phyloP scores from a whole-genome alignment of 148 eudicot genomes.

The Persicaria tinctoria region DNA sequence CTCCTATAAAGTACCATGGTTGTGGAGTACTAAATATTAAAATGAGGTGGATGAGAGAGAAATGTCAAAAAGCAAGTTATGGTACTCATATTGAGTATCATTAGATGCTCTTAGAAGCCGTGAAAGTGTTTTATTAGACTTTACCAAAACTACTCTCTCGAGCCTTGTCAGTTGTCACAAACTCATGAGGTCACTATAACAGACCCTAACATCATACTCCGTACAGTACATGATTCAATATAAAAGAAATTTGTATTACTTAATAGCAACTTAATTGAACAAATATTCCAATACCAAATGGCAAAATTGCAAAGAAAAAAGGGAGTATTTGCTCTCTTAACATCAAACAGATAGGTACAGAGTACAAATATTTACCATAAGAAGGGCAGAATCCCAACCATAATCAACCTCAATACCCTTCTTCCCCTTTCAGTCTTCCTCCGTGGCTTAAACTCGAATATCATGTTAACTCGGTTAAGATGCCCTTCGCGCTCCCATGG shows the following conservation, averaged over 20 bases:
- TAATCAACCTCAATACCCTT: not conserved
- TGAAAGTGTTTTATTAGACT: too few species aligned
- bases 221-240: not conserved
- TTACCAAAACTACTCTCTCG: too few species aligned
- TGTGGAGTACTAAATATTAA: too few species aligned
- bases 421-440: not conserved
- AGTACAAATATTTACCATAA: constrained; percentile 9
- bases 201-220: not conserved
- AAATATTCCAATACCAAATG: not conserved
- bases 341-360: constrained; percentile 2
- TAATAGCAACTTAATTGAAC: not conserved
- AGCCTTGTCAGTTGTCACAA: too few species aligned
- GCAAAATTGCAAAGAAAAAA: not conserved
- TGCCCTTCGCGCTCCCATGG: not conserved
- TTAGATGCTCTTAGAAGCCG: too few species aligned
- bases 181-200: too few species aligned
- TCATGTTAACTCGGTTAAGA: not conserved
- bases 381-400: not conserved
- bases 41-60: too few species aligned
- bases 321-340: constrained; percentile 2
- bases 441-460: not conserved
- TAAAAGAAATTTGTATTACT: not conserved
- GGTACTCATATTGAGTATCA: too few species aligned
- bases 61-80: too few species aligned
- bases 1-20: too few species aligned